A percentile compares a stretch with the other conserved stretches of the same genome.
Conservation (phyloP, 2,329 filamentous ascomycete species). For the Fusarium lateritium region DNA sequence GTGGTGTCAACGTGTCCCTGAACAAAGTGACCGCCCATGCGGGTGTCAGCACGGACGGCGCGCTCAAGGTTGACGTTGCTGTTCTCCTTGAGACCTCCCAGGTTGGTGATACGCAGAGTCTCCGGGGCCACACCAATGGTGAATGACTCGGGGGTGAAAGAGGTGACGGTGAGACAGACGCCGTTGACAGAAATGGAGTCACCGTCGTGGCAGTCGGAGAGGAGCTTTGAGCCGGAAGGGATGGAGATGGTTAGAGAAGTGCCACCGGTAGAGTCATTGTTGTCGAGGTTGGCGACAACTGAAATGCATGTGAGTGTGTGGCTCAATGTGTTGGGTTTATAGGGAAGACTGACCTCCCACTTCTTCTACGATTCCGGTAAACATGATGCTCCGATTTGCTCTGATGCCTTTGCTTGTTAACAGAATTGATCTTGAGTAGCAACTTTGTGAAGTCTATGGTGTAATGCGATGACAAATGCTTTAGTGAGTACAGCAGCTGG, state of each 20-base stretch:
- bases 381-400: conserved; percentile 72
- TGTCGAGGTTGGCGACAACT: conserved; percentile 88
- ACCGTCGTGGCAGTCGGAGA: conserved; percentile 86
- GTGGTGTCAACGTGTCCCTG: conserved; percentile 97
- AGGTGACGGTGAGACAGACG: conserved; percentile 90
- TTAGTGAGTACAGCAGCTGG: conserved; percentile 22
- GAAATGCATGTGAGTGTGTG: conserved; percentile 52
- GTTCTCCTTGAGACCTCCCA: conserved; percentile 78
- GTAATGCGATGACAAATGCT: conserved; percentile 47
- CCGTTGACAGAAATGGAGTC: conserved; percentile 98
- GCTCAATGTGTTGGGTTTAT: background rate
- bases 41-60: conserved; percentile 89
- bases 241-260: conserved; percentile 91
- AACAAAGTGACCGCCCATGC: conserved; percentile 98
- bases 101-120: conserved; percentile 94
- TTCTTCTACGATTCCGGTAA: conserved; percentile 93
- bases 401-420: background rate
- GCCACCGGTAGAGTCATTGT: conserved; percentile 86
- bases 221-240: conserved; percentile 76
- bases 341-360: conserved; percentile 81
- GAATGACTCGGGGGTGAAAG: conserved; percentile 72
- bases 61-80: conserved; percentile 92
- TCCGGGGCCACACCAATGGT: conserved; percentile 95
- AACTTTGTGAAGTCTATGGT: background rate
- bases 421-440: background rate